Conservation (phyloP, 345 rosid species). For the Citrus hindsii region DNA sequence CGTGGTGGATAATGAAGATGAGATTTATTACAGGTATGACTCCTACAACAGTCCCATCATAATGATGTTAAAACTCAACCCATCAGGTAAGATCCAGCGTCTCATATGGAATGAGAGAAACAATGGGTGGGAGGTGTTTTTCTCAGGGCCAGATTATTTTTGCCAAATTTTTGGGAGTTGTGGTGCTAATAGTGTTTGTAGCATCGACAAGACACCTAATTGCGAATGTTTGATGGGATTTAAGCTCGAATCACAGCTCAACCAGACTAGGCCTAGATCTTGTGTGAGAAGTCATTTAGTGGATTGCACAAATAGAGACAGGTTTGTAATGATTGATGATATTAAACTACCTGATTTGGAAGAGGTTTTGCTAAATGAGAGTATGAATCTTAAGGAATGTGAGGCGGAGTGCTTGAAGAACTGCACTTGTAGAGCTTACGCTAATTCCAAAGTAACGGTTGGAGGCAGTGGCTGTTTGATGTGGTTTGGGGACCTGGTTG, state of each 20-base stretch:
- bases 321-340: slow-evolving; percentile 25
- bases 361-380: not conserved
- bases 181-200: slow-evolving; percentile 25
- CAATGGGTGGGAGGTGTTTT: not conserved
- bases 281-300: not conserved
- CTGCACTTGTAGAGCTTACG: slow-evolving; percentile 34
- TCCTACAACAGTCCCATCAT: slow-evolving; percentile 4
- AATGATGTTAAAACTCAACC: slow-evolving; percentile 16
- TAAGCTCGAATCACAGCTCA: not conserved
- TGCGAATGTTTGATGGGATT: slow-evolving; percentile 22
- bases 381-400: slow-evolving; percentile 28
- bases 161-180: slow-evolving; percentile 29
- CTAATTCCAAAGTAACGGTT: slow-evolving; percentile 7
- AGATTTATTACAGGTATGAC: slow-evolving; percentile 19
- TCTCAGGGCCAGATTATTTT: slow-evolving; percentile 19
- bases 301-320: slow-evolving; percentile 14
- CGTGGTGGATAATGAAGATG: slow-evolving; percentile 10
- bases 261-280: not conserved
- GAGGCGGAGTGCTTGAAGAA: slow-evolving; percentile 16
- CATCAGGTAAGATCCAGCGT: slow-evolving; percentile 18
- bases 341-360: slow-evolving; percentile 22
- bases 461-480: slow-evolving; percentile 37
- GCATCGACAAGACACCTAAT: not conserved
- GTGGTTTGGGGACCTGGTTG: slow-evolving; percentile 31
- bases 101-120: slow-evolving; percentile 16